Evolutionary conservation across 768 basidiomycete genomes (phyloP), one percentile per base, ranked within the genome.

Genomic region (Cystofilobasidium ferigula): DNA sequence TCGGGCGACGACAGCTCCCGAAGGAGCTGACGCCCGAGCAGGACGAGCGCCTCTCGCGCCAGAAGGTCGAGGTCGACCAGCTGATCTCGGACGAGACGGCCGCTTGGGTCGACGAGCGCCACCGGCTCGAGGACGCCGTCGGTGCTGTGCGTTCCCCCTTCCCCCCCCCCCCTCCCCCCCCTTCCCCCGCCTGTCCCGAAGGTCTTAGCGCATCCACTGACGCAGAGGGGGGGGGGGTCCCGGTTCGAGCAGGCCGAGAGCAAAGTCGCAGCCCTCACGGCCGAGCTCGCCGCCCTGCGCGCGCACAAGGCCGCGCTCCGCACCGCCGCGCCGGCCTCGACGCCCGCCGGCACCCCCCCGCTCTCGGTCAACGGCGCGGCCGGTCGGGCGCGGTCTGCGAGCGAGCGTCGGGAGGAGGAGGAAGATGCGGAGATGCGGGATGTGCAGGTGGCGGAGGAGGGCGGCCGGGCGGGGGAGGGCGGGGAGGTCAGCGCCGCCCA

Each of bases 41-140:
- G 40, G 57, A 48, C 20, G 47, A 45, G 43, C 40, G 63, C 24
- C 26, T 42, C 13, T 22, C 22, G 5, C 18, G 16, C 26, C 42
- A 58, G 57, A 47, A 20, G 28, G 10, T 36, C 35, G 57, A 47
- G 43, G 34, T 64, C n/a, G 45, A 51, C 3, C 57, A 58, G 34
- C 30, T 64, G 40, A 47, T 60, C 18, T 4, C 26, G 24, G 38
- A 34, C 22, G 58, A 60, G 43, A 13, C n/a, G 40, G 26, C 18
- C 6, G 58, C 9, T 4, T 60, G 58, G 58, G 58, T 28, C 24
- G 38, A 34, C 12, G 14, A 20, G 30, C 18, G 38, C 24, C 4
- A 6, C 24, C 7, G 6, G 58, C 24, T 60, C 10, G 58, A 60
- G 43, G 58, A n/a, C n/a, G 26, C 24, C 18, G 38, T 43, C 38